Evolutionary conservation across 495 filamentous ascomycete genomes (phyloP).

Genomic region (Massariosphaeria phaeospora): DNA sequence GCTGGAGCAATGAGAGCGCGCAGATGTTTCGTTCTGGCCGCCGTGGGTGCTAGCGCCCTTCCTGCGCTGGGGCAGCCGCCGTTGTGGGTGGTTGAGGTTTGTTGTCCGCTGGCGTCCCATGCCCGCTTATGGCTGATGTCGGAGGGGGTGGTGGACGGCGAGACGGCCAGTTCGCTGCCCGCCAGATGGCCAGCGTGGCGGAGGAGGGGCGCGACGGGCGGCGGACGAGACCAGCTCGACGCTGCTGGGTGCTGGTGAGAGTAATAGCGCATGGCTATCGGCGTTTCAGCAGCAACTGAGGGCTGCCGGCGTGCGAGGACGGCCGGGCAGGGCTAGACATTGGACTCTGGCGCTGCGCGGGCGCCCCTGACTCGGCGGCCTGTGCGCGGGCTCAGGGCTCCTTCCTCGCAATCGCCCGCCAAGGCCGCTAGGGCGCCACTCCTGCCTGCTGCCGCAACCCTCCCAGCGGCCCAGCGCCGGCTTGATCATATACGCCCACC

Average conservation of each 20-base stretch:
- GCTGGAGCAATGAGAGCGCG: slow-evolving; percentile 22
- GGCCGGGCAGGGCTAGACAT: background rate
- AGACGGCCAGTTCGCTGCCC: background rate
- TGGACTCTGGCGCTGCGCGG: background rate
- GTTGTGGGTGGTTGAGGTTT: background rate
- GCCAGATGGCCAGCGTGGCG: background rate
- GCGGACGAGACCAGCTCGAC: too few species aligned
- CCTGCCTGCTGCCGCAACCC: background rate
- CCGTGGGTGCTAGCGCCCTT: background rate
- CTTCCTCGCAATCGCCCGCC: background rate
- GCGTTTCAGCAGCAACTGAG: background rate
- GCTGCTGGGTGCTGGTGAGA: background rate
- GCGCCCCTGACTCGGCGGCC: background rate
- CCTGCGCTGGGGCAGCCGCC: background rate
- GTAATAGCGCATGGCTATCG: slow-evolving; percentile 2
- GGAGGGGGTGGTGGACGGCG: background rate
- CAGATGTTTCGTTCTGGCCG: background rate
- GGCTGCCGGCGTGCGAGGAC: background rate
- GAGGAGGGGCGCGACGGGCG: too few species aligned
- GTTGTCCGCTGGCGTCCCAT: background rate
- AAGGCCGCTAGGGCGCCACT: background rate
- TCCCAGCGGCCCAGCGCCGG: slow-evolving; percentile 35
- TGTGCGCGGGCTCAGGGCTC: background rate
- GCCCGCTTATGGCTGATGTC: background rate
- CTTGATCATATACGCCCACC: slow-evolving; percentile 34